Base-by-base conservation (phyloP, 805 yeast species). In the Starmerella sp. region DNA sequence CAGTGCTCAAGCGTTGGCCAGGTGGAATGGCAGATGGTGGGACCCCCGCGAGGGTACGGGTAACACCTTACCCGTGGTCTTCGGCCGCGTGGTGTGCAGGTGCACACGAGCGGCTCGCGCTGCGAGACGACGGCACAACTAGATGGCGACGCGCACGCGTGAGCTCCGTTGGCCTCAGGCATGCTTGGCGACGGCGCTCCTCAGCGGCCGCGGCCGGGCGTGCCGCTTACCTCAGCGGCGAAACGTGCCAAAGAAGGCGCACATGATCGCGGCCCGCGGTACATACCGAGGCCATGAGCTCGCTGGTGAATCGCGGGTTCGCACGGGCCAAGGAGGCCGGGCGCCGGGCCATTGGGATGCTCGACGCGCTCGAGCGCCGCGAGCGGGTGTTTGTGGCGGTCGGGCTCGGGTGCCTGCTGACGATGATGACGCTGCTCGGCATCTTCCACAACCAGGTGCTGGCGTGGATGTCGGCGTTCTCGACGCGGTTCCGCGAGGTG, bases 371-470 rank as follows among this genome's bases (percentile, higher is more conserved):
- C 7, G 58, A 61, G 39, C 53, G 57, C 17, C 60, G 63, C 11
- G 63, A 63, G 51, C 42, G 52, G 30, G 10, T 49, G 36, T 32
- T 61, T 31, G 53, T 60, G 3, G 56, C 54, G 11, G 53, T 53
- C 5, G 66, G 66, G n/a, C 56, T 57, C 32, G 63, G 57, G 32
- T 46, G 54, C 31, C 51, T 63, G 32, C 36, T 59, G 28, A 52
- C 56, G 30, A 54, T 62, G 48, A 53, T 65, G 60, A 45, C 61
- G 30, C 53, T 67, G 15, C 56, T 67, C 39, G 55, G 68, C 37
- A 63, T 68, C n/a, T 71, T 67, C 63, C 72, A 69, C 60, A 62
- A 67, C 42, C 54, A 58, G 36, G 57, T 72, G 36, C 59, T 72
- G 39, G 57, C 60, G 30, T 60, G 65, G 59, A 56, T 71, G 58